phyloP scores from a whole-genome alignment of 495 filamentous ascomycete species.

The Trypethelium eluteriae region DNA sequence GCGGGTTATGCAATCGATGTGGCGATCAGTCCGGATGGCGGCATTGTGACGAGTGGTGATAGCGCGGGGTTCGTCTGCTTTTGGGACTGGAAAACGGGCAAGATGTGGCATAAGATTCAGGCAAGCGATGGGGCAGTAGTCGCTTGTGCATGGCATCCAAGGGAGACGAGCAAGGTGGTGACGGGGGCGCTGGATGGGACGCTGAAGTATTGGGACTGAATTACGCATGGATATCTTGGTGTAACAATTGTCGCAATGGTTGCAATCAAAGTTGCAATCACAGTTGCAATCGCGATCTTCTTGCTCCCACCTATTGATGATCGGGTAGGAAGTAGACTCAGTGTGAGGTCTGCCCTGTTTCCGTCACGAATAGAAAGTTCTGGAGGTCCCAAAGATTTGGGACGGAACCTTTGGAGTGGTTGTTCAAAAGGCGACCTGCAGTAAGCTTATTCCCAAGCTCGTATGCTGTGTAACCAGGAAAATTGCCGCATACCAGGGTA shows the following conservation, averaged over 20 bases:
- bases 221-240: not conserved
- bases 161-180: slow-evolving; percentile 88
- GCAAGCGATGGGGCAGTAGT: slow-evolving; percentile 73
- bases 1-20: slow-evolving; percentile 90
- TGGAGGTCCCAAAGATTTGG: too few relatives aligned
- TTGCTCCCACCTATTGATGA: too few relatives aligned
- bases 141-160: slow-evolving; percentile 83
- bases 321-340: too few relatives aligned
- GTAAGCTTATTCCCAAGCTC: too few relatives aligned
- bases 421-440: too few relatives aligned
- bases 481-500: too few relatives aligned
- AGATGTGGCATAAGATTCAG: slow-evolving; percentile 92
- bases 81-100: slow-evolving; percentile 99
- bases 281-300: not conserved
- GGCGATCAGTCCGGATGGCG: slow-evolving; percentile 79
- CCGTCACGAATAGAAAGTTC: too few relatives aligned
- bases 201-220: slow-evolving; percentile 92
- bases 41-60: slow-evolving; percentile 78
- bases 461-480: too few relatives aligned
- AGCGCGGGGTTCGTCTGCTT: slow-evolving; percentile 82
- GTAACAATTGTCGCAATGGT: too few relatives aligned
- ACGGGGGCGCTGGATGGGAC: slow-evolving; percentile 82
- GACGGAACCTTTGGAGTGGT: too few relatives aligned
- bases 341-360: too few relatives aligned
- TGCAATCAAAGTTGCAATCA: not conserved